Percentiles rank a stretch among this genome's conserved stretches.
phyloP scores from a whole-genome alignment of 768 basidiomycete species.

The Panaeolus papilionaceus region DNA sequence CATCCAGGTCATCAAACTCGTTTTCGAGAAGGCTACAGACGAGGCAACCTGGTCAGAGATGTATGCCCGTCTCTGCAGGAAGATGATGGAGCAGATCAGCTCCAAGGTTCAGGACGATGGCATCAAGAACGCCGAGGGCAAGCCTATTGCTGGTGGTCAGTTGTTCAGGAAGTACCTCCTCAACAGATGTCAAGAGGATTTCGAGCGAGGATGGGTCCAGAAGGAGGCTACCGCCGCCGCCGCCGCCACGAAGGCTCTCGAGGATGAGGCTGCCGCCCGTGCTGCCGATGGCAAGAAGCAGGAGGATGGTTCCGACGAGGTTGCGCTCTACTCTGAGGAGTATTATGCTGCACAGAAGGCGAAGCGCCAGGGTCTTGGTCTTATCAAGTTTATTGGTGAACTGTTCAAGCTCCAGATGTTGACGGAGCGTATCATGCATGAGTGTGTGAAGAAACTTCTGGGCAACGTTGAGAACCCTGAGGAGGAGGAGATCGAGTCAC shows the following conservation, averaged over 20 bases:
- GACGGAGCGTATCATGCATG: constrained; percentile 97
- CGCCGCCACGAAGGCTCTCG: constrained; percentile 83
- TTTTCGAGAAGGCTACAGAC: constrained; percentile 97
- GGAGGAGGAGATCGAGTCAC: constrained; percentile 96
- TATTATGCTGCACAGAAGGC: constrained; percentile 97
- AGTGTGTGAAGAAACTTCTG: constrained; percentile 95
- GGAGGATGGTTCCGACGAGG: constrained; percentile 56
- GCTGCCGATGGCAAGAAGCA: constrained; percentile 66
- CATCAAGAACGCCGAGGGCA: constrained; percentile 81
- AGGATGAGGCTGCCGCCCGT: constrained; percentile 76
- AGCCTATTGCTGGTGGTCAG: constrained; percentile 90
- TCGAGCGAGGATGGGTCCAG: constrained; percentile 94
- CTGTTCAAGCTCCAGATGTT: constrained; percentile 99
- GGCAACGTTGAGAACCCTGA: constrained; percentile 94
- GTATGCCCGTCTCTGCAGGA: constrained; percentile 94
- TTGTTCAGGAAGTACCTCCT: constrained; percentile 97
- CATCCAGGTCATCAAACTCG: constrained; percentile 94
- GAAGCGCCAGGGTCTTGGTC: constrained; percentile 94
- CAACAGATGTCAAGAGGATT: constrained; percentile 97
- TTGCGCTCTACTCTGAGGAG: constrained; percentile 90
- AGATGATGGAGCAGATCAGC: constrained; percentile 95
- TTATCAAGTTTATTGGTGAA: constrained; percentile 98
- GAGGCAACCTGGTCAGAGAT: constrained; percentile 96
- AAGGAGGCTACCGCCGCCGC: constrained; percentile 89
- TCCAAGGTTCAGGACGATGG: constrained; percentile 88